phyloP scores from a whole-genome alignment of 768 basidiomycete species.

The Suillus weaverae region DNA sequence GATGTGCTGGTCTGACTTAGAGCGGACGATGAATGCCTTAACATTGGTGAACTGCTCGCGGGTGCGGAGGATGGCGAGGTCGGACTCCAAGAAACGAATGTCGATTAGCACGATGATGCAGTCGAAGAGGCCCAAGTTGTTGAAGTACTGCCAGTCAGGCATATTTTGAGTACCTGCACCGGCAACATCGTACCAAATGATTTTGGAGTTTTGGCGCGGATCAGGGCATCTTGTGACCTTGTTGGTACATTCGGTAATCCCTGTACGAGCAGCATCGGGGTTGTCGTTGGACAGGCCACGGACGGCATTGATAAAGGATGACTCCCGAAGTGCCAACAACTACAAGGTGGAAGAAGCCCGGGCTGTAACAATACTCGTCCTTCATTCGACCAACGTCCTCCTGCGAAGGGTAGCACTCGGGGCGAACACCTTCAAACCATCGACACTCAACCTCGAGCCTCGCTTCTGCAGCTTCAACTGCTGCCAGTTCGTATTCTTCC shows the following conservation, averaged over 20 bases:
- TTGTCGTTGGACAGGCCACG: conserved; percentile 22
- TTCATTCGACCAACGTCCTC: neutral
- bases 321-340: conserved; percentile 21
- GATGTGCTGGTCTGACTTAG: conserved; percentile 35
- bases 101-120: conserved; percentile 3
- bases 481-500: neutral
- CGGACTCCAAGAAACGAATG: conserved; percentile 19
- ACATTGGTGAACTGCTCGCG: conserved; percentile 22
- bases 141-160: conserved; percentile 19
- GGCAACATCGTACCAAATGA: conserved; percentile 31
- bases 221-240: conserved; percentile 22
- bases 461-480: conserved; percentile 19
- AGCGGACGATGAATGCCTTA: conserved; percentile 30
- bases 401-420: neutral
- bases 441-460: neutral
- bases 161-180: conserved; percentile 26
- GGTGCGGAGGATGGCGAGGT: conserved; percentile 14
- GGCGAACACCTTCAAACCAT: neutral
- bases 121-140: too few relatives aligned
- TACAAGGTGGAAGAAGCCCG: conserved; percentile 24
- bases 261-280: conserved; percentile 20
- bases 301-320: conserved; percentile 30
- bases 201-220: conserved; percentile 13
- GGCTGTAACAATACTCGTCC: neutral
- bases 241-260: conserved; percentile 23